Conservation (phyloP, 2,329 filamentous ascomycete genomes). For the Diaporthe ilicicola region DNA sequence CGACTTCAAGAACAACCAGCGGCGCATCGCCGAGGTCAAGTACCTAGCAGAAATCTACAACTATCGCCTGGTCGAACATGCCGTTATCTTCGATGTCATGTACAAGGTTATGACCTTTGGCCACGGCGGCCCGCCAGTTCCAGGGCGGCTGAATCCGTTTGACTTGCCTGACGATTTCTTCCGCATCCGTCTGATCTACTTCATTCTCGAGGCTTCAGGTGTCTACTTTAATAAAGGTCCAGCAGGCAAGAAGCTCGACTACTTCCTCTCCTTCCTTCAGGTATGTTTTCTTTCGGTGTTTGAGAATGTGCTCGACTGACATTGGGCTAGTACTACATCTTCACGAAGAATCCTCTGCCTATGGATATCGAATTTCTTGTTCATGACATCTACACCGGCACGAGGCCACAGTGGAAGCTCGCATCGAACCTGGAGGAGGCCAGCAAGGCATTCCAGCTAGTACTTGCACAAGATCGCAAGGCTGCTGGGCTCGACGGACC, state of each 20-base stretch:
- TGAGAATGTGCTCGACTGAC: background rate
- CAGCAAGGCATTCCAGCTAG: constrained; percentile 81
- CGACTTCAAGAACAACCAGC: constrained; percentile 97
- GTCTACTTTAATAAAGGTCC: constrained; percentile 95
- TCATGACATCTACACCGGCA: constrained; percentile 86
- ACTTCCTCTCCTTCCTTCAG: constrained; percentile 96
- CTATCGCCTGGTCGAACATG: constrained; percentile 95
- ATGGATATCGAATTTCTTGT: constrained; percentile 99
- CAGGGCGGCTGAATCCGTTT: constrained; percentile 78
- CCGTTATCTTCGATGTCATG: constrained; percentile 92
- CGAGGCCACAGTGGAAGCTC: constrained; percentile 92
- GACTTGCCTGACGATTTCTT: constrained; percentile 96
- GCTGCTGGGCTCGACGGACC: constrained; percentile 74
- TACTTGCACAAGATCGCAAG: constrained; percentile 91
- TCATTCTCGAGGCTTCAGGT: constrained; percentile 91
- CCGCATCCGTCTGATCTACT: constrained; percentile 88
- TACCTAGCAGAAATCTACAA: constrained; percentile 97
- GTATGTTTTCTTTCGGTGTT: constrained; percentile 46
- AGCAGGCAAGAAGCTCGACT: constrained; percentile 96
- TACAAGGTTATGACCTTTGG: constrained; percentile 96
- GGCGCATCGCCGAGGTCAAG: constrained; percentile 93
- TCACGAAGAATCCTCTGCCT: constrained; percentile 86
- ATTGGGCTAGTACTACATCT: constrained; percentile 81
- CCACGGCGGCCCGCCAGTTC: constrained; percentile 83
- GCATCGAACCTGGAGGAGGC: constrained; percentile 84